A percentile compares a stretch with the other conserved stretches of the same genome.
Evolutionary conservation across 805 yeast genomes (phyloP).

Genomic region (Spathaspora arborariae): DNA sequence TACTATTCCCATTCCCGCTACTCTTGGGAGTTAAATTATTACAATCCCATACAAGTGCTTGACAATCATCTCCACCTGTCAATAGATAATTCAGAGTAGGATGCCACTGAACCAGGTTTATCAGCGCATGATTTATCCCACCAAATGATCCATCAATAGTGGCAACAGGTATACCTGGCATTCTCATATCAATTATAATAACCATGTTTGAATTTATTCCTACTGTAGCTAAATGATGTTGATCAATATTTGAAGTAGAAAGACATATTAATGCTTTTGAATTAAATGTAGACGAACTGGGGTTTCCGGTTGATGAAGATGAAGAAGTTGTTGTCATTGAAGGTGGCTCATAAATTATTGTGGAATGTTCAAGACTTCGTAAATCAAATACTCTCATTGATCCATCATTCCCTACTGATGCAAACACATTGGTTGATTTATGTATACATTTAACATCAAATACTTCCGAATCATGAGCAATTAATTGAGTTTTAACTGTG

Average conservation of each 20-base stretch:
- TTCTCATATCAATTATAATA: slow-evolving; percentile 75
- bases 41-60: slow-evolving; percentile 67
- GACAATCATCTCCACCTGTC: slow-evolving; percentile 72
- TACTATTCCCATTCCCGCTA: background rate
- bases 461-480: slow-evolving; percentile 95
- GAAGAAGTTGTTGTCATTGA: slow-evolving; percentile 9
- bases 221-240: slow-evolving; percentile 79
- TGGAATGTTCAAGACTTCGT: slow-evolving; percentile 84
- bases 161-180: slow-evolving; percentile 80
- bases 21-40: slow-evolving; percentile 19
- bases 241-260: slow-evolving; percentile 75
- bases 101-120: slow-evolving; percentile 82
- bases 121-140: slow-evolving; percentile 51
- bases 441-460: slow-evolving; percentile 85
- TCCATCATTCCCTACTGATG: slow-evolving; percentile 95
- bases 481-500: slow-evolving; percentile 83
- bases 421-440: slow-evolving; percentile 71
- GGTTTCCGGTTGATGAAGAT: background rate
- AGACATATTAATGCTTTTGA: slow-evolving; percentile 67
- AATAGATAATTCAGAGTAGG: slow-evolving; percentile 63
- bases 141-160: slow-evolving; percentile 54
- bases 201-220: slow-evolving; percentile 67
- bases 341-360: slow-evolving; percentile 87
- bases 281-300: slow-evolving; percentile 12
- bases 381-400: slow-evolving; percentile 89